Conservation (phyloP, 495 filamentous ascomycete species). For the Penicillium riverlandense region DNA sequence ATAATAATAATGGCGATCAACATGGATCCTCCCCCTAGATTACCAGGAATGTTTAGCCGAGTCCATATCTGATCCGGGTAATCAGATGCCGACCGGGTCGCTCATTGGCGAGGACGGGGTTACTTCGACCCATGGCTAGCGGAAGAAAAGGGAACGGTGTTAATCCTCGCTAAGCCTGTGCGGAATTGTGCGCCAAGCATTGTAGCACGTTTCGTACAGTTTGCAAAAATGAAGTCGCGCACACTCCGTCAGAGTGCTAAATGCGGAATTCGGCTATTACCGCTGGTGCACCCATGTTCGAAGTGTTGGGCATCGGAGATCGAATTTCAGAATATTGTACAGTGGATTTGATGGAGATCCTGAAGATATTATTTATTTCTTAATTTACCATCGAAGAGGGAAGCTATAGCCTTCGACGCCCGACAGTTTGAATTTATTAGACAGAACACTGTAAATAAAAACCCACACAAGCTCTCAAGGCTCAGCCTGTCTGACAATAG, state of each 20-base stretch:
- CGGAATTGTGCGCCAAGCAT: neutral
- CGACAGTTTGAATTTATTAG: no score
- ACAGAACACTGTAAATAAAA: no score
- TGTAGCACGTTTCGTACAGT: neutral
- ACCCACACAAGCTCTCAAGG: neutral
- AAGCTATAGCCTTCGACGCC: no score
- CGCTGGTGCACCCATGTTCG: no score
- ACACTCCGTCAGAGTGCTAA: neutral
- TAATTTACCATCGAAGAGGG: no score
- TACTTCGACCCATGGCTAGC: neutral
- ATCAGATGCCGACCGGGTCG: slow-evolving; percentile 2
- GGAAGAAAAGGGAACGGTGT: neutral
- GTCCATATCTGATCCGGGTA: neutral
- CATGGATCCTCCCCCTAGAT: no score
- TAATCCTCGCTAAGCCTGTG: slow-evolving; percentile 14
- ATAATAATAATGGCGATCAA: no score
- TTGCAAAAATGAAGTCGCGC: neutral
- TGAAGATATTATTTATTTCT: no score
- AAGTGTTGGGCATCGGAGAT: no score
- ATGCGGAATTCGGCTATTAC: neutral
- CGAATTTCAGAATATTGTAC: no score
- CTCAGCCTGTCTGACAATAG: slow-evolving; percentile 2
- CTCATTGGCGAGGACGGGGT: slow-evolving; percentile 1
- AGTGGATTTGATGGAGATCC: no score
- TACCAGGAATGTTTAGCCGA: slow-evolving; percentile 3